Percentiles rank a stretch among this genome's conserved stretches.
Conservation (phyloP, 2,329 filamentous ascomycete genomes). For the Diaporthe australafricana region DNA sequence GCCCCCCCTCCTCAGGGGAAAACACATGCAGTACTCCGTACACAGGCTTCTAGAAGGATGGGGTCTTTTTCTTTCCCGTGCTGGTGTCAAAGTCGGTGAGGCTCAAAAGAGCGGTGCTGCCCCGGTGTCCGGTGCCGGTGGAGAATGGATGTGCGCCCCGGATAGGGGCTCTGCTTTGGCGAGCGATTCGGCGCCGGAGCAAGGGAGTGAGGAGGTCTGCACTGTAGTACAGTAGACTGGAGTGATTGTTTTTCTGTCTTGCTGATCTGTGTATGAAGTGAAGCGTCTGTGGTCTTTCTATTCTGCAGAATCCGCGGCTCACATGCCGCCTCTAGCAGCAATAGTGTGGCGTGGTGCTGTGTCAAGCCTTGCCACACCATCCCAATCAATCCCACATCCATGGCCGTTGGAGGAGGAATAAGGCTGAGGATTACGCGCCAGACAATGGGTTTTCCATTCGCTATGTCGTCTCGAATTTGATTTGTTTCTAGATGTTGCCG, state of each 20-base stretch:
- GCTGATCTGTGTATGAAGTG: too few relatives aligned
- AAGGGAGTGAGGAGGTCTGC: background rate
- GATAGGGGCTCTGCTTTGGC: background rate
- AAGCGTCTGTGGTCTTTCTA: too few relatives aligned
- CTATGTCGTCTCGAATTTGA: background rate
- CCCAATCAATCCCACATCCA: background rate
- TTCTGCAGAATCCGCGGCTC: too few relatives aligned
- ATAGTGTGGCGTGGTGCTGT: background rate
- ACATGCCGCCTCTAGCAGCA: too few relatives aligned
- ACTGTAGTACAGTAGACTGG: too few relatives aligned
- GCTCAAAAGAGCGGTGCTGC: slow-evolving; percentile 10
- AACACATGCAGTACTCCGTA: background rate
- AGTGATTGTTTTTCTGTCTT: background rate
- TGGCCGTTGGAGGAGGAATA: background rate
- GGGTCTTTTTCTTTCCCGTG: background rate
- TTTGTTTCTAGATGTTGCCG: background rate
- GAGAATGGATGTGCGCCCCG: background rate
- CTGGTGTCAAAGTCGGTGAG: slow-evolving; percentile 1
- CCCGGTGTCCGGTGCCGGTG: slow-evolving; percentile 27
- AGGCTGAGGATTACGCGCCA: background rate
- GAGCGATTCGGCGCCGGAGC: slow-evolving; percentile 11
- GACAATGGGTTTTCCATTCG: background rate
- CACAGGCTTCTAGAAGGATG: slow-evolving; percentile 27
- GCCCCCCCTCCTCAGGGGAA: background rate
- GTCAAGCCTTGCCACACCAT: background rate